Conservation (phyloP, 2,329 filamentous ascomycete genomes). For the Colletotrichum sp. region DNA sequence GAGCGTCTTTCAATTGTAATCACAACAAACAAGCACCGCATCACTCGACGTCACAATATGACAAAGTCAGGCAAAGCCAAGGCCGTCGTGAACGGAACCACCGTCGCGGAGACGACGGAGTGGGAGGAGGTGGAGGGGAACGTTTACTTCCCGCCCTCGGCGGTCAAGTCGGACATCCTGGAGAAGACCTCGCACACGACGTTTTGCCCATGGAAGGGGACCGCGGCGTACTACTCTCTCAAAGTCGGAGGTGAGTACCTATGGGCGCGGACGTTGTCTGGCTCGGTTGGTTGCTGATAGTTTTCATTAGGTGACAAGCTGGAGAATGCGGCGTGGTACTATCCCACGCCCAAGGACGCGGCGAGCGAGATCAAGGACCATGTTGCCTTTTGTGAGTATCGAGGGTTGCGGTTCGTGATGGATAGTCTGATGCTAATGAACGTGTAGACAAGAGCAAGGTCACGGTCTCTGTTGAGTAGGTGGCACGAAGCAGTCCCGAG, state of each 20-base stretch:
- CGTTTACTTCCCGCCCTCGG: conserved; percentile 57
- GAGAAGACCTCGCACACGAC: conserved; percentile 49
- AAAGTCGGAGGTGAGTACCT: conserved; percentile 45
- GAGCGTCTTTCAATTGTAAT: neutral
- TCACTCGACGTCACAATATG: neutral
- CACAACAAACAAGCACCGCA: neutral
- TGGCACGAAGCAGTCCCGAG: neutral
- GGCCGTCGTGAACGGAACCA: conserved; percentile 52
- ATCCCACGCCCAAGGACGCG: conserved; percentile 53
- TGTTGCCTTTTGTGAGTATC: conserved; percentile 62
- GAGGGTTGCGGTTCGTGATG: neutral
- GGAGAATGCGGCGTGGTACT: conserved; percentile 64
- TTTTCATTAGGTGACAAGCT: conserved; percentile 43
- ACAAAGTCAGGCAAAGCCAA: conserved; percentile 35
- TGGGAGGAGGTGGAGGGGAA: conserved; percentile 64
- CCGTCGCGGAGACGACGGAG: conserved; percentile 55
- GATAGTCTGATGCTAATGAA: conserved; percentile 1
- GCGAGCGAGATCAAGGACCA: conserved; percentile 57
- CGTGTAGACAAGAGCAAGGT: conserved; percentile 39
- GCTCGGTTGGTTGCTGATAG: neutral
- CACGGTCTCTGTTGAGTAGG: conserved; percentile 23
- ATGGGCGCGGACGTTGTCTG: neutral
- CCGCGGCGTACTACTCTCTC: conserved; percentile 61
- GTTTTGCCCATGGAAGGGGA: conserved; percentile 62
- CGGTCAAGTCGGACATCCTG: conserved; percentile 50